Conservation (phyloP, 768 basidiomycete species). For the Crucibulum laeve region DNA sequence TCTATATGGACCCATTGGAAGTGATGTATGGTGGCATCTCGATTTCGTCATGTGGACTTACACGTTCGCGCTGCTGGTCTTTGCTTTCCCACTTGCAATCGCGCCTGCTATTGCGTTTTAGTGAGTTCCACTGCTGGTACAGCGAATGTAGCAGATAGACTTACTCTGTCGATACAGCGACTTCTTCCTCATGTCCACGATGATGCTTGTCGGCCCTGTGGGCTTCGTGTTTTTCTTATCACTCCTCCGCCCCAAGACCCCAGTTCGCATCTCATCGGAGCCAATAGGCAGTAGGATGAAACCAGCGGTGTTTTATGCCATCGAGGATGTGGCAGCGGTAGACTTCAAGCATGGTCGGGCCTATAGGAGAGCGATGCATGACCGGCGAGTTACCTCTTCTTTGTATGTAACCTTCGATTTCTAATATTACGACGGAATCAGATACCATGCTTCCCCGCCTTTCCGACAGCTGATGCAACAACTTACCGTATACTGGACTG, state of each 20-base stretch:
- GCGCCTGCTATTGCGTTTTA: slow-evolving; percentile 20
- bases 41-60: slow-evolving; percentile 30
- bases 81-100: slow-evolving; percentile 22
- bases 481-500: slow-evolving; percentile 20
- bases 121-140: slow-evolving; percentile 7
- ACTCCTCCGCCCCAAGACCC: slow-evolving; percentile 17
- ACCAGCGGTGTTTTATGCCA: slow-evolving; percentile 23
- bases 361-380: slow-evolving; percentile 17
- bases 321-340: slow-evolving; percentile 26
- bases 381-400: slow-evolving; percentile 12
- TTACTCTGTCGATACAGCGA: slow-evolving; percentile 13
- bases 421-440: slow-evolving; percentile 1
- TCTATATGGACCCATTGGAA: slow-evolving; percentile 20
- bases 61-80: slow-evolving; percentile 20
- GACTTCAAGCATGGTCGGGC: slow-evolving; percentile 22
- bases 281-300: slow-evolving; percentile 22
- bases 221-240: slow-evolving; percentile 22
- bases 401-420: background rate
- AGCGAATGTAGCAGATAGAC: background rate
- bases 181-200: slow-evolving; percentile 26
- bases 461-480: slow-evolving; percentile 21
- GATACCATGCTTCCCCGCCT: slow-evolving; percentile 19
- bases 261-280: slow-evolving; percentile 24
- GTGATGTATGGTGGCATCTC: slow-evolving; percentile 23
- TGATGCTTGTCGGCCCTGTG: slow-evolving; percentile 24